Conservation (phyloP, 2,329 filamentous ascomycete genomes). For the Botrytis deweyae region DNA sequence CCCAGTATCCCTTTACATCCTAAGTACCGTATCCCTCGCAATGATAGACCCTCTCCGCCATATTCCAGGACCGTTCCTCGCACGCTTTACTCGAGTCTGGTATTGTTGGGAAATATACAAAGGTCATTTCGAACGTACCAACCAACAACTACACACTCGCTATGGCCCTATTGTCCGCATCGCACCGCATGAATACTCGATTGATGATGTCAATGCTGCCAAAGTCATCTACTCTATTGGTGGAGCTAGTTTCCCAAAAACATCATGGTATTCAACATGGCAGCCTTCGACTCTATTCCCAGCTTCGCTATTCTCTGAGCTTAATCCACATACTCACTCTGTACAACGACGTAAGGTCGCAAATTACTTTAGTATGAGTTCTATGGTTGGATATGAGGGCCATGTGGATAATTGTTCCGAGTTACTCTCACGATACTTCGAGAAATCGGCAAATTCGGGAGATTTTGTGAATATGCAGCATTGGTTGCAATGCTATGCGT, state of each 20-base stretch:
- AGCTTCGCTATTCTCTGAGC: slow-evolving; percentile 40
- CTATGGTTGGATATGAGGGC: slow-evolving; percentile 49
- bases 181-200: slow-evolving; percentile 49
- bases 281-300: slow-evolving; percentile 28
- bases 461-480: slow-evolving; percentile 43
- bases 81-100: slow-evolving; percentile 48
- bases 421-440: slow-evolving; percentile 43
- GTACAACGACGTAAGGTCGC: slow-evolving; percentile 44
- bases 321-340: slow-evolving; percentile 43
- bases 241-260: slow-evolving; percentile 30
- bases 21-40: not conserved
- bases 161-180: slow-evolving; percentile 52
- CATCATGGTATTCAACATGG: slow-evolving; percentile 34
- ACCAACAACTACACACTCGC: slow-evolving; percentile 42
- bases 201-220: slow-evolving; percentile 44
- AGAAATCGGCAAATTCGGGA: slow-evolving; percentile 40
- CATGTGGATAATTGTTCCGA: slow-evolving; percentile 50
- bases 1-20: slow-evolving; percentile 4
- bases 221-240: slow-evolving; percentile 46
- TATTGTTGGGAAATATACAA: slow-evolving; percentile 40
- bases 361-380: slow-evolving; percentile 49
- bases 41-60: slow-evolving; percentile 37
- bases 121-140: slow-evolving; percentile 23
- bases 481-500: slow-evolving; percentile 50
- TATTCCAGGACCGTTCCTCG: slow-evolving; percentile 48